phyloP scores from a whole-genome alignment of 805 yeast genomes.

The Zygosaccharomyces gambellarensis region DNA sequence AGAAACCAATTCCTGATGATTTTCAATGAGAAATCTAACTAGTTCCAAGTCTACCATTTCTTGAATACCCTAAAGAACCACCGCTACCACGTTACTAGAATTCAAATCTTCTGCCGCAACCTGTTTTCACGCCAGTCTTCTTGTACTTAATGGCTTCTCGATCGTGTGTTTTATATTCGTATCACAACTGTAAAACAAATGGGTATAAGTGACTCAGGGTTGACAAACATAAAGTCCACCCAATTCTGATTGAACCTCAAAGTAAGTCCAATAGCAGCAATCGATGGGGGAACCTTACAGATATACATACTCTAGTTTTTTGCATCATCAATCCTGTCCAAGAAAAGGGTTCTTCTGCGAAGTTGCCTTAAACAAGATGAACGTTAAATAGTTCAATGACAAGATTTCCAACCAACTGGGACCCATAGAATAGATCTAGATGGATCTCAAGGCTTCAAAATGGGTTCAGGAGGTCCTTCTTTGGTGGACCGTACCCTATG shows the following conservation, averaged over 20 bases:
- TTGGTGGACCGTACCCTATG: background rate
- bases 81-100: background rate
- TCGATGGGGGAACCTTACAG: too few relatives aligned
- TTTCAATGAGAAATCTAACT: conserved; percentile 23
- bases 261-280: too few relatives aligned
- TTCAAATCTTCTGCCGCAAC: background rate
- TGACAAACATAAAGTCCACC: too few relatives aligned
- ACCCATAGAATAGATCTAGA: background rate
- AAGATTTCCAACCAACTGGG: background rate
- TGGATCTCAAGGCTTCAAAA: background rate
- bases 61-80: background rate
- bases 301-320: too few relatives aligned
- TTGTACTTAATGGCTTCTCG: conserved; percentile 4
- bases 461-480: background rate
- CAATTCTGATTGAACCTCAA: too few relatives aligned
- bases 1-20: conserved; percentile 17
- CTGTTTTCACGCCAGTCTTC: background rate
- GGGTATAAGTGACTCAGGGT: too few relatives aligned
- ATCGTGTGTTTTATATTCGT: conserved; percentile 3
- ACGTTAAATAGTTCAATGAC: background rate
- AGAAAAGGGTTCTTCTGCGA: background rate
- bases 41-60: conserved; percentile 12
- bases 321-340: too few relatives aligned
- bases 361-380: background rate
- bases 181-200: background rate